Percentiles rank a stretch among this genome's conserved stretches.
Conservation (phyloP, 768 basidiomycete genomes). For the Serendipita sp. region DNA sequence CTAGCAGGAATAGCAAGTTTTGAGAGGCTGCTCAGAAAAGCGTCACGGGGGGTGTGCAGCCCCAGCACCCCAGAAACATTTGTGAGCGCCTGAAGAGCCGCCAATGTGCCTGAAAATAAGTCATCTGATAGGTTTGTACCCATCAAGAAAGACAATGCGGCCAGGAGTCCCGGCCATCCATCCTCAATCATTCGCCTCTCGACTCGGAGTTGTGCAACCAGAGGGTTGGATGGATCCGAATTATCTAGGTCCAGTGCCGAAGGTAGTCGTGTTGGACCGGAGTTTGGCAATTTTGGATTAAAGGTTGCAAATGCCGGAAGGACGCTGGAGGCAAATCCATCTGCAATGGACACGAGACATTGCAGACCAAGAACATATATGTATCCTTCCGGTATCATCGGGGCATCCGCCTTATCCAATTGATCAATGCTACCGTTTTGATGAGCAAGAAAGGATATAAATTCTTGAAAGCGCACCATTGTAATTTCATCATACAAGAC, state of each 20-base stretch:
- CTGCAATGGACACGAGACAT: slow-evolving; percentile 70
- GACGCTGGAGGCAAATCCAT: slow-evolving; percentile 62
- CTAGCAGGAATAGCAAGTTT: slow-evolving; percentile 83
- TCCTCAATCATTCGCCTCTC: slow-evolving; percentile 67
- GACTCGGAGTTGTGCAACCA: slow-evolving; percentile 40
- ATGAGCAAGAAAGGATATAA: background rate
- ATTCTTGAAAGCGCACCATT: slow-evolving; percentile 45
- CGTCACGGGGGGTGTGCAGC: slow-evolving; percentile 74
- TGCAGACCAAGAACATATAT: slow-evolving; percentile 85
- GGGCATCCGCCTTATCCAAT: slow-evolving; percentile 91
- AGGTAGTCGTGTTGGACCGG: slow-evolving; percentile 36
- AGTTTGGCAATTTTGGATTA: slow-evolving; percentile 48
- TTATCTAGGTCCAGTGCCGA: slow-evolving; percentile 48
- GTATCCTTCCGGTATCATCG: slow-evolving; percentile 84
- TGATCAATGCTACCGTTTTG: slow-evolving; percentile 68
- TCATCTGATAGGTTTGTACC: slow-evolving; percentile 83
- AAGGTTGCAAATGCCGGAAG: slow-evolving; percentile 43
- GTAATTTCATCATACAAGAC: slow-evolving; percentile 69
- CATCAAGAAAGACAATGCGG: slow-evolving; percentile 77
- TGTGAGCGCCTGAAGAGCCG: slow-evolving; percentile 68
- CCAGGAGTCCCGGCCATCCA: slow-evolving; percentile 86
- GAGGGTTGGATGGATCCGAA: slow-evolving; percentile 35
- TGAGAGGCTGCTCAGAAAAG: slow-evolving; percentile 78
- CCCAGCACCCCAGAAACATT: slow-evolving; percentile 82
- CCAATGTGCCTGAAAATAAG: slow-evolving; percentile 74